Percentiles rank a stretch among this genome's conserved stretches.
Evolutionary conservation across 2,329 filamentous ascomycete genomes (phyloP).

Genomic region (Epichloe baconii): DNA sequence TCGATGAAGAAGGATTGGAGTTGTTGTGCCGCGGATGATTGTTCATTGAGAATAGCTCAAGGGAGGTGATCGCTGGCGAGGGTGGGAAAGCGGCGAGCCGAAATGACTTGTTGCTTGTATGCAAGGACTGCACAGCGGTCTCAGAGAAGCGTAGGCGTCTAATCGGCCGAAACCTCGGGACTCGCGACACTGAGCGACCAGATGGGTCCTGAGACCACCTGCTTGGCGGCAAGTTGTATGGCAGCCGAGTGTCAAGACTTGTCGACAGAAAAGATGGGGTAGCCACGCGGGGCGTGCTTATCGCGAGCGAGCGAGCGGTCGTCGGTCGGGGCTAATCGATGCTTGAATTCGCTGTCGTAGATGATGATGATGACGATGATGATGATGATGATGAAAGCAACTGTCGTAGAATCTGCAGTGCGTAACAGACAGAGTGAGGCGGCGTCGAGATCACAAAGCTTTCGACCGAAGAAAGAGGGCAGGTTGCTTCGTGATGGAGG

Average conservation of each 20-base stretch:
- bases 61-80: background rate
- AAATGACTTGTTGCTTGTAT: background rate
- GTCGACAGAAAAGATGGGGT: background rate
- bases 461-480: too few relatives aligned
- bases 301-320: background rate
- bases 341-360: background rate
- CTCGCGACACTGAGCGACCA: background rate
- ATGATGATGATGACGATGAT: background rate
- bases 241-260: background rate
- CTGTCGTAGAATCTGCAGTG: background rate
- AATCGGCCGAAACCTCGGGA: background rate
- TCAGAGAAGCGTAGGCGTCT: background rate
- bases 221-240: background rate
- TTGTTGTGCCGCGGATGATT: slow-evolving; percentile 6
- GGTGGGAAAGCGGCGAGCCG: background rate
- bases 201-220: background rate
- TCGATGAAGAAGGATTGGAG: slow-evolving; percentile 9
- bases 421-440: background rate
- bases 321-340: background rate
- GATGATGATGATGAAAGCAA: background rate
- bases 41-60: slow-evolving; percentile 9
- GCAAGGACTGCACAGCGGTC: background rate
- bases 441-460: background rate
- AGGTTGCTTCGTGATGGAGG: background rate
- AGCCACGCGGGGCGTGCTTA: background rate